Base-by-base conservation (phyloP, 1,139 yeast genomes). In the Zygoascus hellenicus region DNA sequence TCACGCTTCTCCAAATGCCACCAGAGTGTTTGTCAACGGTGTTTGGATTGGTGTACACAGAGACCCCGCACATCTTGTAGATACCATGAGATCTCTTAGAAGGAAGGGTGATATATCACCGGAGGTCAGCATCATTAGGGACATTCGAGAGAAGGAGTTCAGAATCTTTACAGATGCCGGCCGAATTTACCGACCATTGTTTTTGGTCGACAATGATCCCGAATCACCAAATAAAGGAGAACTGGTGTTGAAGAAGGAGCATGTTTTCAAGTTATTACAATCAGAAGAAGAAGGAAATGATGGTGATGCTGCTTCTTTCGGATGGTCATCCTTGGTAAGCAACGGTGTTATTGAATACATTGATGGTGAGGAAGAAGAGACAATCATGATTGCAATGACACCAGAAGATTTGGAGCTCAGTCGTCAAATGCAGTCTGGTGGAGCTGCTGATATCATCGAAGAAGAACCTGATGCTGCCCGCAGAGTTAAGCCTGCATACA, bases 21-120 rank as follows among this genome's bases (percentile, higher is more conserved):
- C 97, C 2, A 80, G 96, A 68, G 92, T 94, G 49, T 92, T 94
- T 65, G 95, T 92, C 46, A 92, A 92, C 64, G 99, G 99, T 75
- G 97, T 92, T 50, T 94, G 98, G 98, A 95, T 90, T 43, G 99
- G 99, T 72, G 92, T 95, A 38, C 97, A 92, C 65, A 81, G 96
- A 70, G 96, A 92, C 58, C 97, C 98, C 37, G 87, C 92, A 11
- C 80, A 81, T 63, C 77, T 92, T 62, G 94, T 88, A 49, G 90
- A 85, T 45, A 90, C 97, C 29, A 84, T 92, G 81, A 81, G 94
- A 64, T 81, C 85, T 50, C 76, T 94, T 63, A 81, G 99, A 72
- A 83, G 99, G 75, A 83, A 84, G 64, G 97, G 97, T 59, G 96
- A 94, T 63, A 88, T 92, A 52, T 81, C 94, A 38, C 88, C 97